Percentiles rank a stretch among this genome's conserved stretches.
phyloP scores from a whole-genome alignment of 2,329 filamentous ascomycete species.

The Trichoderma asperellum region DNA sequence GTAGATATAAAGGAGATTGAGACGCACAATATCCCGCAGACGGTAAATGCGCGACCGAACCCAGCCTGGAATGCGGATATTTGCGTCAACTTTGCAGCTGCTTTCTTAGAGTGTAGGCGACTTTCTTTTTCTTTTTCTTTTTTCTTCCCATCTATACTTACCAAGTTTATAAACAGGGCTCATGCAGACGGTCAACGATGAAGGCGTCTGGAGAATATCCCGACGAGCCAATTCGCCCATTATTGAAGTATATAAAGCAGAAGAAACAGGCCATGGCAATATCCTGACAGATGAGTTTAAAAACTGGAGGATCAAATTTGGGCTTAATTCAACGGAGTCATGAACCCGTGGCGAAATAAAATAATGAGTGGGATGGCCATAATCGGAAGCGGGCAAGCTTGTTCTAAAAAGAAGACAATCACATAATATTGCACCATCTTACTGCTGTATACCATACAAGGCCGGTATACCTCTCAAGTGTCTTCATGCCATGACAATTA shows the following conservation, averaged over 20 bases:
- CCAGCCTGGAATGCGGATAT: slow-evolving; percentile 87
- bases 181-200: slow-evolving; percentile 64
- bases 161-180: slow-evolving; percentile 55
- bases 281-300: slow-evolving; percentile 80
- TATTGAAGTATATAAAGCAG: slow-evolving; percentile 75
- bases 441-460: not conserved
- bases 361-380: not conserved
- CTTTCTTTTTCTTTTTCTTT: not conserved
- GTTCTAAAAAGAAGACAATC: not conserved
- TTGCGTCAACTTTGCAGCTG: slow-evolving; percentile 87
- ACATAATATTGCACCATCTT: not conserved
- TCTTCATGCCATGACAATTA: not conserved
- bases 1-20: slow-evolving; percentile 75
- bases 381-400: not conserved
- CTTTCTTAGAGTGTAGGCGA: slow-evolving; percentile 73
- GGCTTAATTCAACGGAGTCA: slow-evolving; percentile 34
- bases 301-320: slow-evolving; percentile 68
- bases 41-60: slow-evolving; percentile 68
- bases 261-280: slow-evolving; percentile 73
- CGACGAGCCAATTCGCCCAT: slow-evolving; percentile 63
- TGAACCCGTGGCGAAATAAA: not conserved
- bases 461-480: not conserved
- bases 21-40: slow-evolving; percentile 76
- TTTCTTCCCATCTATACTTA: slow-evolving; percentile 4
- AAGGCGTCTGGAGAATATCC: slow-evolving; percentile 80